Base-by-base conservation (phyloP, 345 rosid genomes). In the Jatropha curcas region DNA sequence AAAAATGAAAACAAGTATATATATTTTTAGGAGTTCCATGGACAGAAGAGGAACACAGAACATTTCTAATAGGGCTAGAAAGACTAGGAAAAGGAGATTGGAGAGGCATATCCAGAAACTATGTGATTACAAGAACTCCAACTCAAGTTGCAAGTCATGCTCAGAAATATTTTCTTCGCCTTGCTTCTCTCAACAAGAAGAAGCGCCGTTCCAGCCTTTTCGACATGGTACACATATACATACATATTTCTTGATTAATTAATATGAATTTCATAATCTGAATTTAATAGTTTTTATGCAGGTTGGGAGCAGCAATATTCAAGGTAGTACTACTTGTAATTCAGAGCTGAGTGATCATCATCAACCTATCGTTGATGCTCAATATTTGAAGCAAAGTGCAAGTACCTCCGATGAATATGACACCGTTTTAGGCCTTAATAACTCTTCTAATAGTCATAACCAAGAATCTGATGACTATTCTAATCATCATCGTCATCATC, bases 81-180 rank as follows among this genome's bases (percentile, higher is more conserved):
- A 86, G 73, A 86, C 85, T 86, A 20, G 93, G 93, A 52, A 89
- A 84, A 52, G 91, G 93, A 43, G 91, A 89, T 25, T 89, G 94
- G 94, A 89, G 91, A 71, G 94, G 91, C 69, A 89, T 89, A 66
- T 84, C 94, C 3, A 83, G 76, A 58, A 79, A 82, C 78, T 87
- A 75, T 34, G 94, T 89, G 28, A 82, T 76, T 5, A 86, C 94
- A 28, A 84, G 94, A 81, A 87, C 91, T 60, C 89, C 91, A 9
- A 89, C 93, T 9, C 93, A 89, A 76, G 93, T 89, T 65, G 93
- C 93, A 0, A 87, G 93, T 41, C 93, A 87, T 78, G 93, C 93
- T 57, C 93, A 89, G 19, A 89, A 89, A 72, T 84, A 83, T 78
- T 89, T 89, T 60, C 94, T 89, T 43, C 82, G 91, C 51, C 89